Evolutionary conservation across 2,329 filamentous ascomycete genomes (phyloP), one percentile per base, ranked within the genome.

Genomic region (Dactylellina cionopaga): DNA sequence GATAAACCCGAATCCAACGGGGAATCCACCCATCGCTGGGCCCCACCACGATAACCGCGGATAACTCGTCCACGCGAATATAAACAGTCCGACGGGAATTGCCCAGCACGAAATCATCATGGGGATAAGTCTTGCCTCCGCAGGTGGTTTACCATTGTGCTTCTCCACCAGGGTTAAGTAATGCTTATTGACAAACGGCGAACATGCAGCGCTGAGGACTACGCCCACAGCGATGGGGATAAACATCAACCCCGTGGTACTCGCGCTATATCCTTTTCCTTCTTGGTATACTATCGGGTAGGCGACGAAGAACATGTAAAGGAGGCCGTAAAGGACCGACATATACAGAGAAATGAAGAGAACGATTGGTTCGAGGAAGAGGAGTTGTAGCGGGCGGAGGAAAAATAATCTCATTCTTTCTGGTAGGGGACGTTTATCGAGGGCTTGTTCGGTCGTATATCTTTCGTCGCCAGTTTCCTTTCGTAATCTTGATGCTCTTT

Each of bases 271-370:
- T 1, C 90, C 90, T 81, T 96, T 96, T 69, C 90, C 90, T 80
- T 88, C 83, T 75, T 92, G 86, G 82, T 90, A 96, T 66, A 96
- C 83, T 76, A 89, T 86, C 29, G 87, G 86, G 78, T 82, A 90
- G 7, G 88, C 88, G 68, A 90, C 84, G 82, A 91, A 91, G 83
- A 90, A 91, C 89, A 91, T 90, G 83, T 91, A 91, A 13, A 90
- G 82, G 2, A 91, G 81, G 7, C 89, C 89, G 79, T 91, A 92
- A 10, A 94, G 84, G 0, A 95, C 90, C 1, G 87, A 89, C 91
- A 95, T 96, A 83, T 96, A 96, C 1, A 96, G 75, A 0, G 89
- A 88, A 77, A 96, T 89, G 77, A 95, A 87, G 75, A 96, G 86
- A 51, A 96, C 91, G 77, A 96, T 96, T 37, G 90, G 87, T 80